Evolutionary conservation across 495 filamentous ascomycete genomes (phyloP).

Genomic region (Aspergillus kassunensis): DNA sequence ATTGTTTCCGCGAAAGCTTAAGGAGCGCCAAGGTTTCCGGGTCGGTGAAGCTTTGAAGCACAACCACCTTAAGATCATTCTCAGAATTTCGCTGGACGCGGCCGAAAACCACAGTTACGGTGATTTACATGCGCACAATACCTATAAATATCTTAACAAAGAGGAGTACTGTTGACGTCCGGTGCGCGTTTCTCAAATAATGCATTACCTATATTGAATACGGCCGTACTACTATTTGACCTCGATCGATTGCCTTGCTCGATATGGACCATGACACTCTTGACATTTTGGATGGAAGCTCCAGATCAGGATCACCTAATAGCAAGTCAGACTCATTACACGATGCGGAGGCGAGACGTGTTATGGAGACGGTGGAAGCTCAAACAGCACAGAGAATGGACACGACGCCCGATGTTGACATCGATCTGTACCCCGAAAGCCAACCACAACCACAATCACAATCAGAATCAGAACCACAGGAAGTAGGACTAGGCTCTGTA

Average conservation of each 20-base stretch:
- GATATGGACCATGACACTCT: conserved; percentile 34
- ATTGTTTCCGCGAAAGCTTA: conserved; percentile 12
- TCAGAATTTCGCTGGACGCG: background rate
- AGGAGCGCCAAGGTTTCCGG: conserved; percentile 6
- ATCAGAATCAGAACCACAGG: background rate
- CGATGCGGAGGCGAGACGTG: conserved; percentile 10
- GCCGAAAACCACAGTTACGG: background rate
- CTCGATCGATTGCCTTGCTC: conserved; percentile 6
- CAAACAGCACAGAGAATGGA: conserved; percentile 16
- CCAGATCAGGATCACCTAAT: conserved; percentile 16
- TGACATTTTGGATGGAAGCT: conserved; percentile 23
- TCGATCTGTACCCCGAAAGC: conserved; percentile 12
- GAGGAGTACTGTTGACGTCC: background rate
- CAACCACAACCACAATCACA: background rate
- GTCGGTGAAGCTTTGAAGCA: conserved; percentile 5
- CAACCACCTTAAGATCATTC: background rate
- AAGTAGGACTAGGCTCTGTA: background rate
- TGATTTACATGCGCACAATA: background rate
- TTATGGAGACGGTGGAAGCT: conserved; percentile 7
- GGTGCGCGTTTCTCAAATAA: background rate
- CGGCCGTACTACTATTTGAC: conserved; percentile 1
- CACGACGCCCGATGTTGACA: background rate
- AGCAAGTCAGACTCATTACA: conserved; percentile 12
- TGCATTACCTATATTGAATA: conserved; percentile 9
- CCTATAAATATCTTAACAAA: background rate